Evolutionary conservation across 1,139 yeast species (phyloP), one percentile per base, ranked within the genome.

Genomic region (Taphrina wiesneri): DNA sequence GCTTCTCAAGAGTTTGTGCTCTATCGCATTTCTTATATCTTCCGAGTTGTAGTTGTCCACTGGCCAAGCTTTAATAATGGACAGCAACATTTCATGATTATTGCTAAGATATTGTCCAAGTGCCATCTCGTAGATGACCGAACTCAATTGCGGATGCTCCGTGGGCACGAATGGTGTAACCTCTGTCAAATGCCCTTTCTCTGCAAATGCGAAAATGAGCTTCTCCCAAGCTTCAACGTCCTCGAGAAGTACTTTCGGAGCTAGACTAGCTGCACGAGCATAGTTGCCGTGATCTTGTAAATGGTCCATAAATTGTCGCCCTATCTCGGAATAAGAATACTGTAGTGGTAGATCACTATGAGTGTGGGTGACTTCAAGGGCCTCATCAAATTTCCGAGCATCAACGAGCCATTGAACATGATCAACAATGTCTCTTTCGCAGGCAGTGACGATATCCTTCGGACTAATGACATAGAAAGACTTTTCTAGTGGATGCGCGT

Each of bases 371-470:
- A 90, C 84, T 56, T 81, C 82, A 96, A 96, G 91, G 0, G 97
- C 97, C 56, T 86, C 86, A 30, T 80, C 77, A 70, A 77, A 88
- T 67, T 79, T 75, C 2, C 81, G 81, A 45, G 79, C 83, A 0
- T 83, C 84, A 15, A 85, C 68, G 67, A 81, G 87, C 97, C 98
- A 93, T 2, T 84, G 79, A 52, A 87, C 81, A 68, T 87, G 83
- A 73, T 92, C 98, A 34, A 78, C 75, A 26, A 88, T 75, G 69
- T 85, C 86, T 30, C 87, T 80, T 70, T 87, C 91, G 71, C 85
- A 83, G 0, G 92, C 92, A 15, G 86, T 79, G 1, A 93, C 88
- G 0, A 87, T 92, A 76, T 91, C 98, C 64, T 84, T 84, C 0
- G 97, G 90, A 74, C 95, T 86, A 6, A 92, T 80, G 23, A 93